These are phyloP conservation scores for Torulaspora pretoriensis DNA, from an alignment of 1,139 yeast genomes.

Conservation along the genomic window DNA sequence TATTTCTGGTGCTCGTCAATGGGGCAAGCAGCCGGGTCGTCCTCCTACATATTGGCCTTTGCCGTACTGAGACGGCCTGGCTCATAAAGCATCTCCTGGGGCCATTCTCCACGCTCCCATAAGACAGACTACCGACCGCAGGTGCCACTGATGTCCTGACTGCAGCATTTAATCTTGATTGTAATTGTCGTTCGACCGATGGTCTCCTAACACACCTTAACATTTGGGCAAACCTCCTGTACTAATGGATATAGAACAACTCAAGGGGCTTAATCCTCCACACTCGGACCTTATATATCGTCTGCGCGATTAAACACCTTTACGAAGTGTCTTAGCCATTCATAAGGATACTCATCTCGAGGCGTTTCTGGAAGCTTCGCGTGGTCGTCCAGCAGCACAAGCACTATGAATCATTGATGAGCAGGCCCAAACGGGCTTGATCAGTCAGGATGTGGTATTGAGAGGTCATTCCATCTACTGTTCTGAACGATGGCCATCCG, in stretches of 20 bases:
- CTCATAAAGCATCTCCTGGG: not conserved
- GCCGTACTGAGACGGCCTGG: not conserved
- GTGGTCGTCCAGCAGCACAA: conserved; percentile 3
- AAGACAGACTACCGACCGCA: not conserved
- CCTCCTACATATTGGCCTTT: not conserved
- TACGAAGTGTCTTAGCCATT: not conserved
- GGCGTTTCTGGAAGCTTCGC: conserved; percentile 12
- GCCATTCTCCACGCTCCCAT: not conserved
- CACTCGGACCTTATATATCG: conserved; percentile 1
- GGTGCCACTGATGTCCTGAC: conserved; percentile 2
- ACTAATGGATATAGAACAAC: not conserved
- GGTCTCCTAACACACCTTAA: conserved; percentile 10
- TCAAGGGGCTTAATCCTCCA: not conserved
- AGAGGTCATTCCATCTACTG: conserved; percentile 16
- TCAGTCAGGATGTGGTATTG: conserved; percentile 8
- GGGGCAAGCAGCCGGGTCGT: not conserved
- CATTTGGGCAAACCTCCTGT: conserved; percentile 2
- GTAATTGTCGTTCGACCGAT: conserved; percentile 12
- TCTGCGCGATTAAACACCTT: conserved; percentile 6
- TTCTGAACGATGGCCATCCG: conserved; percentile 14
- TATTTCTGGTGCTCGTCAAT: conserved; percentile 13
- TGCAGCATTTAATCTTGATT: conserved; percentile 5
- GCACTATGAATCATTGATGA: too few species aligned
- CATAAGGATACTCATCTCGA: conserved; percentile 6
- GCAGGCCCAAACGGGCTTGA: not conserved